A percentile compares a stretch with the other conserved stretches of the same genome.
Conservation (phyloP, 495 filamentous ascomycete genomes). For the Neurospora cerealis region DNA sequence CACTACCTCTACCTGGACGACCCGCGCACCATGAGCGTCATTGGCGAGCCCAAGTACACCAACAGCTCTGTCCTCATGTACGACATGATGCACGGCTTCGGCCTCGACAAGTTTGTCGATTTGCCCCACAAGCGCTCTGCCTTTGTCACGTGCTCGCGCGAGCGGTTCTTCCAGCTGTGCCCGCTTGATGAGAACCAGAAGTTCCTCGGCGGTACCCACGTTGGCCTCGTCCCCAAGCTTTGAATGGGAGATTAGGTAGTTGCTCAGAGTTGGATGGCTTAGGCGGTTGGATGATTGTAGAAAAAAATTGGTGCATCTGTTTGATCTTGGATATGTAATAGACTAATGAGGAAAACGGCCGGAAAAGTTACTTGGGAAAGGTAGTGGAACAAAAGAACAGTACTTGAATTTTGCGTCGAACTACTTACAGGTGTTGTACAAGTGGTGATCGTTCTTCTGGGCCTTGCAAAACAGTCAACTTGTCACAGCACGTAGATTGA, state of each 20-base stretch:
- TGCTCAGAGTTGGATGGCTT: not conserved
- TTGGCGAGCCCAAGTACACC: constrained; percentile 57
- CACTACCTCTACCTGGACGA: constrained; percentile 65
- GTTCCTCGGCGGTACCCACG: constrained; percentile 33
- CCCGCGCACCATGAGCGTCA: constrained; percentile 49
- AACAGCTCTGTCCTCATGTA: constrained; percentile 52
- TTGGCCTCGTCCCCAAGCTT: constrained; percentile 38
- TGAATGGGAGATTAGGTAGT: constrained; percentile 5
- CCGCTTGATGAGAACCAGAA: constrained; percentile 45
- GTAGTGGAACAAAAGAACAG: not conserved
- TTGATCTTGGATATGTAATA: not conserved
- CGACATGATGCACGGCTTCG: constrained; percentile 56
- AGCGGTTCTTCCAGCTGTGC: constrained; percentile 59
- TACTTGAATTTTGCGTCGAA: not conserved
- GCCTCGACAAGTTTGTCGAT: constrained; percentile 55
- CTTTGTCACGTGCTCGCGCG: constrained; percentile 48
- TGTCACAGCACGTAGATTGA: not conserved
- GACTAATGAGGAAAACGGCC: not conserved
- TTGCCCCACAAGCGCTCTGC: constrained; percentile 56
- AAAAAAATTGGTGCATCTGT: not conserved
- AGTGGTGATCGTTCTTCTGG: not conserved
- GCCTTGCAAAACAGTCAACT: not conserved
- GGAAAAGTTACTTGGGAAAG: not conserved
- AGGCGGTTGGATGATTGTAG: not conserved
- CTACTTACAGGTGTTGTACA: not conserved